phyloP scores from a whole-genome alignment of 768 basidiomycete genomes.

The Ramaria rubella region DNA sequence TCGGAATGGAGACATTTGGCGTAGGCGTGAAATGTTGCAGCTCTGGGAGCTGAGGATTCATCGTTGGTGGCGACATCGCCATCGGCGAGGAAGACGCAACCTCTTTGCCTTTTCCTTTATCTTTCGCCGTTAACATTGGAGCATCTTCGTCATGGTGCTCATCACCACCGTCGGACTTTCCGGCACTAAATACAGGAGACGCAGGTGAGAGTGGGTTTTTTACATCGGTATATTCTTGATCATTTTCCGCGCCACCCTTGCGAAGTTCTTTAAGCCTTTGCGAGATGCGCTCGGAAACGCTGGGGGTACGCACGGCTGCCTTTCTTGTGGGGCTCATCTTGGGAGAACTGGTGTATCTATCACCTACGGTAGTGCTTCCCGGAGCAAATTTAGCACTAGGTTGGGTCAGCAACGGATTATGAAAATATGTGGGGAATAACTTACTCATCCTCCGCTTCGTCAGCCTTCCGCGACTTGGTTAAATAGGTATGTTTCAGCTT shows the following conservation, averaged over 20 bases:
- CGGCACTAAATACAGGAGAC: constrained; percentile 9
- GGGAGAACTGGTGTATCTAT: constrained; percentile 81
- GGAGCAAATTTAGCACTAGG: constrained; percentile 84
- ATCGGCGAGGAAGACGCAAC: constrained; percentile 24
- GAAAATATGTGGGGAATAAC: constrained; percentile 25
- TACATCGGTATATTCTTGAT: constrained; percentile 17
- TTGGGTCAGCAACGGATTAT: constrained; percentile 13
- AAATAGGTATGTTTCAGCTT: constrained; percentile 76
- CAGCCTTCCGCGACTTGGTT: constrained; percentile 72
- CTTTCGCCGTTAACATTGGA: constrained; percentile 43
- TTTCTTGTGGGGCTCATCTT: constrained; percentile 48
- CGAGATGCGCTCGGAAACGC: constrained; percentile 82
- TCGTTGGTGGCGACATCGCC: constrained; percentile 26
- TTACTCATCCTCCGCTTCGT: constrained; percentile 92
- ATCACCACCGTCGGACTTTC: constrained; percentile 45
- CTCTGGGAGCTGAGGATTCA: constrained; percentile 37
- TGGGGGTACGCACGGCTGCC: constrained; percentile 54
- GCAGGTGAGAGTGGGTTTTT: constrained; percentile 23
- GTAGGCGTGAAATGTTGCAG: constrained; percentile 33
- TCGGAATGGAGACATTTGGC: constrained; percentile 33
- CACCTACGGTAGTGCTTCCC: constrained; percentile 45
- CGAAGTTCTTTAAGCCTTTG: constrained; percentile 78
- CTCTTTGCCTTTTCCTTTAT: constrained; percentile 78
- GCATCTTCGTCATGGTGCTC: constrained; percentile 29
- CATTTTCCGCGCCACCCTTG: constrained; percentile 24